Evolutionary conservation across 352 stramenopile species (phyloP).

Genomic region (Phytophthora pseudosyringae): DNA sequence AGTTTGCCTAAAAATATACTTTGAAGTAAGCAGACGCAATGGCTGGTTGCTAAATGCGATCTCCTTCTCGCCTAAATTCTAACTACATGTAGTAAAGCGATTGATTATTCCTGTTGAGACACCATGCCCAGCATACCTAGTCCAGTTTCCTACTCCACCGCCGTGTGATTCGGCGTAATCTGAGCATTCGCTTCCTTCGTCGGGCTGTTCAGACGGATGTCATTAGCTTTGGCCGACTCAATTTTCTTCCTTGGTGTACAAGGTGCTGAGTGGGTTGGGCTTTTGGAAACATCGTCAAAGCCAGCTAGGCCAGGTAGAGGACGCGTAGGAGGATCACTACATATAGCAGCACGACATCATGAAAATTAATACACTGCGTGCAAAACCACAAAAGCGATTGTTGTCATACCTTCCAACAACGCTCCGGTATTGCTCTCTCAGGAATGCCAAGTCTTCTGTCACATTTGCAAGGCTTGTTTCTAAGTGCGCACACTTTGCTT

Average conservation of each 20-base stretch:
- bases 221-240: slow-evolving; percentile 53
- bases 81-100: background rate
- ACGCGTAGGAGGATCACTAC: slow-evolving; percentile 48
- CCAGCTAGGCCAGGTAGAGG: slow-evolving; percentile 10
- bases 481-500: slow-evolving; percentile 57
- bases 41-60: slow-evolving; percentile 21
- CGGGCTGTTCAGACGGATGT: slow-evolving; percentile 51
- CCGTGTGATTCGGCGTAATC: slow-evolving; percentile 8
- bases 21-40: background rate
- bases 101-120: slow-evolving; percentile 11
- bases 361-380: background rate
- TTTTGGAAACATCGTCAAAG: slow-evolving; percentile 8
- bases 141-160: slow-evolving; percentile 11
- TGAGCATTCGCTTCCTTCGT: slow-evolving; percentile 16
- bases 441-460: slow-evolving; percentile 53
- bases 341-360: background rate
- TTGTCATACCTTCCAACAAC: slow-evolving; percentile 56
- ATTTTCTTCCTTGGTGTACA: slow-evolving; percentile 65
- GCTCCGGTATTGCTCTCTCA: slow-evolving; percentile 57
- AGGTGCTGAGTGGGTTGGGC: slow-evolving; percentile 19
- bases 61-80: too few relatives aligned
- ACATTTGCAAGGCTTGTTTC: slow-evolving; percentile 47
- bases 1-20: slow-evolving; percentile 30
- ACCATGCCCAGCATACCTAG: background rate
- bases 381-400: background rate